A percentile compares a stretch with the other conserved stretches of the same genome.
Conservation (phyloP, 768 basidiomycete genomes). For the Boletus huronensis region DNA sequence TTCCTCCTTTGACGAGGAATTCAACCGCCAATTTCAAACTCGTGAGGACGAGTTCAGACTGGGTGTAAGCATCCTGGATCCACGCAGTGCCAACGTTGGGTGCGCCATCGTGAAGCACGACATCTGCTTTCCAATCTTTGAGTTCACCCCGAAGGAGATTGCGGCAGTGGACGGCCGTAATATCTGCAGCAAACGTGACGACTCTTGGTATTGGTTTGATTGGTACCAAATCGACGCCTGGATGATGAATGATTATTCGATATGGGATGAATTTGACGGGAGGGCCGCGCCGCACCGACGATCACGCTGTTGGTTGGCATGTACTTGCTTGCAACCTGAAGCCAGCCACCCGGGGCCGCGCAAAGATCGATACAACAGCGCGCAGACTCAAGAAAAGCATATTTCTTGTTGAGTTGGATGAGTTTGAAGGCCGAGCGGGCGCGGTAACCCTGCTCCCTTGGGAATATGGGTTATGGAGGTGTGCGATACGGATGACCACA, state of each 20-base stretch:
- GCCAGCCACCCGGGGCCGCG: slow-evolving; percentile 98
- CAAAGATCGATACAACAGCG: slow-evolving; percentile 97
- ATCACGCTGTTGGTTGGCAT: slow-evolving; percentile 93
- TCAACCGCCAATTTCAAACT: slow-evolving; percentile 93
- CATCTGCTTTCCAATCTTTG: slow-evolving; percentile 99
- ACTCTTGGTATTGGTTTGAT: slow-evolving; percentile 95
- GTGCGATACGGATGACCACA: slow-evolving; percentile 2
- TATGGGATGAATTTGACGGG: slow-evolving; percentile 1
- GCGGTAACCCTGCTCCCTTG: slow-evolving; percentile 96
- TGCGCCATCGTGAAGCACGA: slow-evolving; percentile 97
- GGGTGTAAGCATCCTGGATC: slow-evolving; percentile 97
- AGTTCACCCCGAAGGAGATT: slow-evolving; percentile 80
- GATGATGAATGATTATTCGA: slow-evolving; percentile 6
- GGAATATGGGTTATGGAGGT: slow-evolving; percentile 9
- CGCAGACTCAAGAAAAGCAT: slow-evolving; percentile 82
- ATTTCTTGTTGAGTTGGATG: slow-evolving; percentile 98
- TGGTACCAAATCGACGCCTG: slow-evolving; percentile 92
- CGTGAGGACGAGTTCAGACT: slow-evolving; percentile 95
- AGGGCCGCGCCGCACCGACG: slow-evolving; percentile 55
- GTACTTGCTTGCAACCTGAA: slow-evolving; percentile 97
- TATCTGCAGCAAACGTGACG: slow-evolving; percentile 89
- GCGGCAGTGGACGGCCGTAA: slow-evolving; percentile 89
- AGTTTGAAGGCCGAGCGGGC: slow-evolving; percentile 99
- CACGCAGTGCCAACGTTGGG: slow-evolving; percentile 99
- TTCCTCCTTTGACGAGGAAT: slow-evolving; percentile 89